Conservation (phyloP, 768 basidiomycete species). For the Suillus discolor region DNA sequence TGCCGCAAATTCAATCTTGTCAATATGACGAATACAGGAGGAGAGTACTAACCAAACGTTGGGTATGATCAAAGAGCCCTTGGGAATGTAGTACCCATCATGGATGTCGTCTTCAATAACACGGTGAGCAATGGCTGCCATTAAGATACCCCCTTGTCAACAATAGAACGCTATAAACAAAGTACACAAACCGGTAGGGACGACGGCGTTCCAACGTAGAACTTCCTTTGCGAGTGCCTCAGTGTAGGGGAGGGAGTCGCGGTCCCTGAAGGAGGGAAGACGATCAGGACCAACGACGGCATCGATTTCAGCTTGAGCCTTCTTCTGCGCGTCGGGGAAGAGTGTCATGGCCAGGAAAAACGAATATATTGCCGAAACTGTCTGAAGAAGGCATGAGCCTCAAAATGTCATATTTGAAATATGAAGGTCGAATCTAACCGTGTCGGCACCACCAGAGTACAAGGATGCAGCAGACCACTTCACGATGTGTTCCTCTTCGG, state of each 20-base stretch:
- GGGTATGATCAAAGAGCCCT: slow-evolving; percentile 35
- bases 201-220: slow-evolving; percentile 42
- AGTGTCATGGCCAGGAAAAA: slow-evolving; percentile 9
- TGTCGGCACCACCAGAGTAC: slow-evolving; percentile 26
- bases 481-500: slow-evolving; percentile 59
- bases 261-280: slow-evolving; percentile 62
- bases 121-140: slow-evolving; percentile 46
- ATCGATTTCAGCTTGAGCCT: slow-evolving; percentile 67
- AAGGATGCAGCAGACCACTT: slow-evolving; percentile 58
- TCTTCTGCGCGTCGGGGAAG: slow-evolving; percentile 50
- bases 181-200: slow-evolving; percentile 43
- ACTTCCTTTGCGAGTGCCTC: slow-evolving; percentile 66
- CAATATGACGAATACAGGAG: slow-evolving; percentile 6
- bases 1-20: slow-evolving; percentile 8
- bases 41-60: slow-evolving; percentile 22
- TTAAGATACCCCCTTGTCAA: slow-evolving; percentile 34
- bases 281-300: slow-evolving; percentile 58
- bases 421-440: background rate
- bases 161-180: slow-evolving; percentile 29
- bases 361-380: slow-evolving; percentile 17
- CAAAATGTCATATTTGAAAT: background rate
- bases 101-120: slow-evolving; percentile 61
- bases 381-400: background rate
- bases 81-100: slow-evolving; percentile 63
- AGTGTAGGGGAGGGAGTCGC: slow-evolving; percentile 59